Percentiles rank a stretch among this genome's conserved stretches.
phyloP scores from a whole-genome alignment of 108 stramenopile species.

The Cyclostephanos tholiformis region DNA sequence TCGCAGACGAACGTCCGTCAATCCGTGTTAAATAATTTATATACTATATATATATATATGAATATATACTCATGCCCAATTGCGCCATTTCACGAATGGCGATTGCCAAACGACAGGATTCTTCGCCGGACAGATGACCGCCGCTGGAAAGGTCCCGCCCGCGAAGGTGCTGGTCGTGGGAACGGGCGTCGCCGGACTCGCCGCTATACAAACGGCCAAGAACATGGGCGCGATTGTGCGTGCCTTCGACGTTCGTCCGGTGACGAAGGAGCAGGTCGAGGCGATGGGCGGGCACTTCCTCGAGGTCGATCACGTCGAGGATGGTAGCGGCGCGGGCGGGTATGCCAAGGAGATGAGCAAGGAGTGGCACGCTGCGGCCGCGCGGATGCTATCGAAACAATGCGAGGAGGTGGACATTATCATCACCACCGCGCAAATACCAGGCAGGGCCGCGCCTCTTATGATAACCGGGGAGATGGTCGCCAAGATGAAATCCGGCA shows the following conservation, averaged over 20 bases:
- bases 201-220: conserved; percentile 98
- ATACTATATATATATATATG: no score
- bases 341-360: conserved; percentile 99
- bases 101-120: conserved; percentile 69
- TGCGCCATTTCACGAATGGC: no score
- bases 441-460: conserved; percentile 93
- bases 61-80: no score
- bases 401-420: conserved; percentile 96
- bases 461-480: conserved; percentile 99
- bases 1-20: no score
- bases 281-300: conserved; percentile 98
- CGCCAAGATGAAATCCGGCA: conserved; percentile 92
- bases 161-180: conserved; percentile 99
- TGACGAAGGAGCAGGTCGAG: conserved; percentile 99
- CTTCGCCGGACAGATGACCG: conserved; percentile 93
- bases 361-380: conserved; percentile 95
- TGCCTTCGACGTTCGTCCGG: conserved; percentile 98
- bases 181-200: conserved; percentile 94
- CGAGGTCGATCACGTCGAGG: conserved; percentile 93
- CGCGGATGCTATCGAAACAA: conserved; percentile 88
- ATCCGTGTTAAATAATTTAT: no score
- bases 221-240: conserved; percentile 99
- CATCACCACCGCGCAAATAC: conserved; percentile 99
- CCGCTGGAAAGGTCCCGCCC: conserved; percentile 89
- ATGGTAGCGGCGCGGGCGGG: conserved; percentile 97